A percentile compares a stretch with the other conserved stretches of the same genome.
These are phyloP conservation scores for Aechmea fasciata DNA, from an alignment of 176 grass and related monocot species.

Conservation along the genomic window DNA sequence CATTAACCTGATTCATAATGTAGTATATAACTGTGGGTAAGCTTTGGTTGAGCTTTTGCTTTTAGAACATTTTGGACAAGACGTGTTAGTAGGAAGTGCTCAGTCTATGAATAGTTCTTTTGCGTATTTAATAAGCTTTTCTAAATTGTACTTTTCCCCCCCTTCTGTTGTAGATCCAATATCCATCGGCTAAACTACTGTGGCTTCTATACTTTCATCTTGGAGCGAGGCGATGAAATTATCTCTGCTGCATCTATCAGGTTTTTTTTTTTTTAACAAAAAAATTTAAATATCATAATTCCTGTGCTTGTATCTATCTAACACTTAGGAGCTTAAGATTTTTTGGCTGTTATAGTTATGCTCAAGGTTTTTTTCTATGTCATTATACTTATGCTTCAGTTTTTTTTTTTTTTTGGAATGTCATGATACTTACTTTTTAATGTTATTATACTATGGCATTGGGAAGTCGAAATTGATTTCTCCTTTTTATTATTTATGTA, in stretches of 20 bases:
- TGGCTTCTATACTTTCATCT: conserved; percentile 84
- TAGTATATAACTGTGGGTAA: conserved; percentile 93
- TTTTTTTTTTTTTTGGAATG: no score
- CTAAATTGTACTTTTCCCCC: no score
- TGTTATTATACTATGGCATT: no score
- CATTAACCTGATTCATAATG: conserved; percentile 88
- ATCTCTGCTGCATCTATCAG: conserved; percentile 81
- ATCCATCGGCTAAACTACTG: conserved; percentile 80
- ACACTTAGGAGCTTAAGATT: conserved; percentile 2
- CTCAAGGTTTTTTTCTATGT: no score
- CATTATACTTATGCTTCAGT: no score
- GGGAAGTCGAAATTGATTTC: no score
- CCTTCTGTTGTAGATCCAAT: conserved; percentile 52
- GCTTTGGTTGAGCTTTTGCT: conserved; percentile 15
- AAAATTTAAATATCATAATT: no score
- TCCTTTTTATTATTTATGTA: no score
- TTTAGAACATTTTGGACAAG: not conserved
- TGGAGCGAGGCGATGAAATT: conserved; percentile 87
- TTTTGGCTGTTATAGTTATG: no score
- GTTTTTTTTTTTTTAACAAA: conserved; percentile 18
- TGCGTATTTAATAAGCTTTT: conserved; percentile 15
- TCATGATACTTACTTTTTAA: no score
- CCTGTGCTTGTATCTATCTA: no score
- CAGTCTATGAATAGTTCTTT: not conserved
- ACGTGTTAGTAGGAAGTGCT: not conserved